These are phyloP conservation scores for Amanita pseudoporphyria DNA, from an alignment of 768 basidiomycete species.

Conservation along the genomic window DNA sequence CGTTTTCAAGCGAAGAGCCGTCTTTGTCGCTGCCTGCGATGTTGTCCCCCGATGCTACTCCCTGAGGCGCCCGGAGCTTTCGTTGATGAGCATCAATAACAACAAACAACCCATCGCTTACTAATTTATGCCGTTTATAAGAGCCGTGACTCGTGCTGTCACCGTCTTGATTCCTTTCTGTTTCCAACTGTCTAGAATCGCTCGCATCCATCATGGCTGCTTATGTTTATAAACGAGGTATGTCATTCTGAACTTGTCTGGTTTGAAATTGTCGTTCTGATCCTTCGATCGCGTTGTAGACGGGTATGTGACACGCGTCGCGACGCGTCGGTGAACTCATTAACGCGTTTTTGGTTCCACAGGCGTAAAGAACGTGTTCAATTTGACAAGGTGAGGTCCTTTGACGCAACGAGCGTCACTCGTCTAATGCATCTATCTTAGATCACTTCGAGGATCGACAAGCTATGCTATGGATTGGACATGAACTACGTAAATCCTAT, in stretches of 20 bases:
- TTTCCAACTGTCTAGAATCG: background rate
- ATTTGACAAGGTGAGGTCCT: constrained; percentile 72
- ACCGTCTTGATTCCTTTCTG: constrained; percentile 1
- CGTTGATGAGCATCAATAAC: background rate
- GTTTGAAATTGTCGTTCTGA: constrained; percentile 4
- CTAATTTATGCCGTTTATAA: constrained; percentile 1
- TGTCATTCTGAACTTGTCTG: constrained; percentile 6
- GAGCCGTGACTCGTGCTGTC: background rate
- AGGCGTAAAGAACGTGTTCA: constrained; percentile 88
- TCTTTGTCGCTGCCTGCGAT: too few species aligned
- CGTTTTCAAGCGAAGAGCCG: too few species aligned
- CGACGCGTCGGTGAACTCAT: constrained; percentile 21
- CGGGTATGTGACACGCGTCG: constrained; percentile 37
- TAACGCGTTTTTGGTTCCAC: constrained; percentile 13
- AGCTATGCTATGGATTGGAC: constrained; percentile 95
- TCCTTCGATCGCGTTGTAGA: constrained; percentile 19
- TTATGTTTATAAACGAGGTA: constrained; percentile 26
- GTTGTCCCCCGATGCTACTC: background rate
- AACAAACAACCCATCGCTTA: background rate
- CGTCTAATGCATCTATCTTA: constrained; percentile 18
- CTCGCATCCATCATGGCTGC: constrained; percentile 13
- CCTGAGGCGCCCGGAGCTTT: background rate
- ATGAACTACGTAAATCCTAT: constrained; percentile 87
- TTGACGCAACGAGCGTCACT: constrained; percentile 7
- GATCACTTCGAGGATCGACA: constrained; percentile 83